These are phyloP conservation scores for Boletellus ananas DNA, from an alignment of 768 basidiomycete genomes.

Conservation along the genomic window DNA sequence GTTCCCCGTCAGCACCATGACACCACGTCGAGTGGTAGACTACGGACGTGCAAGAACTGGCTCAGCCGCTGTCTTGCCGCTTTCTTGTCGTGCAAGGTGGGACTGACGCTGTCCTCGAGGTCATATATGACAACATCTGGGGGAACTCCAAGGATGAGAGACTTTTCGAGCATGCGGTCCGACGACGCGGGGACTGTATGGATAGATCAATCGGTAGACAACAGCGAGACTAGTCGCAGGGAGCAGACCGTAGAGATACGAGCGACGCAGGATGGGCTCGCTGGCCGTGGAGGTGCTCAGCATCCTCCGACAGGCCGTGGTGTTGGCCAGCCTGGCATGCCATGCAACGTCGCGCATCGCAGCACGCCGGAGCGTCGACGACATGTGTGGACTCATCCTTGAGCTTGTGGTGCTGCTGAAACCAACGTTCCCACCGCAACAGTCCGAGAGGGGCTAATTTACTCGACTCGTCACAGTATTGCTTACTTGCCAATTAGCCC, in stretches of 20 bases:
- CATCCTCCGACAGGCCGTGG: conserved; percentile 2
- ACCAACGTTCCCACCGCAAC: neutral
- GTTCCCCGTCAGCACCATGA: conserved; percentile 15
- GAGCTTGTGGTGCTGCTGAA: neutral
- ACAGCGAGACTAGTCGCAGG: neutral
- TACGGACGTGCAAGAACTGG: conserved; percentile 52
- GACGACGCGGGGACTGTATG: conserved; percentile 71
- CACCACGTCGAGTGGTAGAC: conserved; percentile 1
- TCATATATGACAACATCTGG: conserved; percentile 86
- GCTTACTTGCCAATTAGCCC: conserved; percentile 53
- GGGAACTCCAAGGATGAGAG: conserved; percentile 41
- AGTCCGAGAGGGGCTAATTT: too few relatives aligned
- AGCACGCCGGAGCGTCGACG: neutral
- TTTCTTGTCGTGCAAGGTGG: conserved; percentile 51
- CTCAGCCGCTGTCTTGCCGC: conserved; percentile 53
- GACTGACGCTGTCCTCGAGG: conserved; percentile 82
- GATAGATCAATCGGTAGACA: neutral
- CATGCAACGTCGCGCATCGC: neutral
- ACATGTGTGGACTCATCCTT: neutral
- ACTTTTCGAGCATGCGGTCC: conserved; percentile 79
- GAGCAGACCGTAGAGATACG: conserved; percentile 56
- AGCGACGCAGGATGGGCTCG: conserved; percentile 39
- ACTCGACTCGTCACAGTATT: too few relatives aligned
- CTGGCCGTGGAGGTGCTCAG: conserved; percentile 16
- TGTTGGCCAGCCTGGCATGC: neutral